Conservation (phyloP, 352 stramenopile species). For the Phytophthora pseudosyringae region DNA sequence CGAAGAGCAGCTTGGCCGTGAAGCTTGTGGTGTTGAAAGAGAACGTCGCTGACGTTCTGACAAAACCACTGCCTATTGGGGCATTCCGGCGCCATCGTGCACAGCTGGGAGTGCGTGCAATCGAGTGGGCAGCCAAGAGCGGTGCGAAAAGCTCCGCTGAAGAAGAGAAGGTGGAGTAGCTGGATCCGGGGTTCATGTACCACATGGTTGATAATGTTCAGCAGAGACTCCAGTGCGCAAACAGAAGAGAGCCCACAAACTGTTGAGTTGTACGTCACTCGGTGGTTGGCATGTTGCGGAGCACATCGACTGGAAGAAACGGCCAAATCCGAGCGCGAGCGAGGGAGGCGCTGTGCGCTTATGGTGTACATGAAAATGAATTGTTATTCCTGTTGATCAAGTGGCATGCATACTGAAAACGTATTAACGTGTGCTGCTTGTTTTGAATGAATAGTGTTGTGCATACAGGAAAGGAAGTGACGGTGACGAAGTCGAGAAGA, state of each 20-base stretch:
- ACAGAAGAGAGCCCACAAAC: background rate
- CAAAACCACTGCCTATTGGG: background rate
- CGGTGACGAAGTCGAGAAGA: background rate
- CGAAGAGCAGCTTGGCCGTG: background rate
- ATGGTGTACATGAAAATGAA: background rate
- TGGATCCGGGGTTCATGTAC: background rate
- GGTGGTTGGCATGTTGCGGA: background rate
- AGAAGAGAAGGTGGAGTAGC: background rate
- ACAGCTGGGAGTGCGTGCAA: background rate
- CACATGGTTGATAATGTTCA: background rate
- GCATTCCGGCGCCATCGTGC: background rate
- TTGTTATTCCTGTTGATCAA: background rate
- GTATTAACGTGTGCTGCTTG: slow-evolving; percentile 1
- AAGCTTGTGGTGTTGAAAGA: background rate
- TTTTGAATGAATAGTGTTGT: background rate
- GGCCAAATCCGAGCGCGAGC: background rate
- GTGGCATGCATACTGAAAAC: background rate
- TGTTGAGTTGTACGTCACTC: background rate
- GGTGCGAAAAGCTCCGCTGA: background rate
- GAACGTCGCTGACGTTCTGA: background rate
- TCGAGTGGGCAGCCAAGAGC: background rate
- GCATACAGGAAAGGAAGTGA: background rate
- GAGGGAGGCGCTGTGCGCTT: background rate
- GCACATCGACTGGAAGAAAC: background rate
- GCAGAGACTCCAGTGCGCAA: background rate